These are phyloP conservation scores for Hymenoscyphus repandus DNA, from an alignment of 2,329 filamentous ascomycete genomes.

Conservation along the genomic window DNA sequence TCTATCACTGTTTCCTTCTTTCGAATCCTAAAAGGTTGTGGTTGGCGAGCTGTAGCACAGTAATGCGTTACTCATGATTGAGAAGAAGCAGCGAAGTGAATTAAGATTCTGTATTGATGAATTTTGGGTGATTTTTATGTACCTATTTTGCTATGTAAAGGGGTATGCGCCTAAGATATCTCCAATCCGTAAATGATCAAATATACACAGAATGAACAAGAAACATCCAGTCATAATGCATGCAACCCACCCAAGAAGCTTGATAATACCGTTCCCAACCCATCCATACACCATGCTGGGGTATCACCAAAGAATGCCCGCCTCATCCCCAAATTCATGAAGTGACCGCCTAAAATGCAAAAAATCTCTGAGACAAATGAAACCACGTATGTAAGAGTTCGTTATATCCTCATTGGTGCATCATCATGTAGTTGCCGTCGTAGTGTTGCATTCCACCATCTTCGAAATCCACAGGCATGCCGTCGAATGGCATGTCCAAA, in stretches of 20 bases:
- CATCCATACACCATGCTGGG: not conserved
- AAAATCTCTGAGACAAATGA: constrained; percentile 2
- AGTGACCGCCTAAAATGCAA: not conserved
- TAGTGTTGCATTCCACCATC: constrained; percentile 13
- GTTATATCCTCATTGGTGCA: constrained; percentile 19
- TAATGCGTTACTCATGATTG: no score
- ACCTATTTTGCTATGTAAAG: constrained; percentile 4
- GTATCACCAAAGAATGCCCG: constrained; percentile 4
- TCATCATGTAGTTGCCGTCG: constrained; percentile 25
- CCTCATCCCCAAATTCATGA: not conserved
- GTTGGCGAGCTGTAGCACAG: no score
- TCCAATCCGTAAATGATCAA: not conserved
- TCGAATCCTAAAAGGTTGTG: no score
- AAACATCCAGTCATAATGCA: not conserved
- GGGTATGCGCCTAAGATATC: constrained; percentile 1
- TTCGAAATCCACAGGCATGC: constrained; percentile 25
- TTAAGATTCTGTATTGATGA: not conserved
- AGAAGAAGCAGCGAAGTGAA: not conserved
- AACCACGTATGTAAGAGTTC: not conserved
- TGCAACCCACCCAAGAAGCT: no score
- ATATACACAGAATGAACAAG: constrained; percentile 5
- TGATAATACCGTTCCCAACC: no score
- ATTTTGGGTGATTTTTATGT: not conserved
- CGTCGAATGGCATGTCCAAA: constrained; percentile 30
- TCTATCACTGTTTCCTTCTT: no score